Evolutionary conservation across 768 basidiomycete genomes (phyloP), one percentile per base, ranked within the genome.

Genomic region (Amanita fuliginea): DNA sequence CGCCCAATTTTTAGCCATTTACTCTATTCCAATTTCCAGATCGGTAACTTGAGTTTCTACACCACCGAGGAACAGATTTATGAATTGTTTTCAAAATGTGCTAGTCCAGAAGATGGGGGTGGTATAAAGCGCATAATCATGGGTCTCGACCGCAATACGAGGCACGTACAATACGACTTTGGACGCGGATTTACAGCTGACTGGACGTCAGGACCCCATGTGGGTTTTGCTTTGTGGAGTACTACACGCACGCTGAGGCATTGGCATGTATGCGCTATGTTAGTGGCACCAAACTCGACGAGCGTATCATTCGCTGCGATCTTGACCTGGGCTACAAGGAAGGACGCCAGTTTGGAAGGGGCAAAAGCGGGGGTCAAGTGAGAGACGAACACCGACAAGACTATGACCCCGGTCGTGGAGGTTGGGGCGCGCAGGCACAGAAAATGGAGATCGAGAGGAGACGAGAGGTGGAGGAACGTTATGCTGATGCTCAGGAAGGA

Each of bases 251-350:
- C 60, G 74, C 81, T 4, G 94, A 98, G 65, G 95, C 96, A 14
- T 72, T 96, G 35, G 88, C 92, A 36, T 83, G 86, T 54, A 83
- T 98, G 78, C 82, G 86, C 42, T 94, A 96, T 64, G 80, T 98
- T 58, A 92, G 88, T 45, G 96, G 95, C n/a, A 93, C 94, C 32
- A 98, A 98, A 70, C 81, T 99, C 18, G 96, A 99, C 66, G 96
- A 99, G 67, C 86, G 96, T 30, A 90, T 99, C 57, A 95, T 99
- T 54, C 86, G 96, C 42, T 97, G 94, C 60, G 96, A 99, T 70
- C 71, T 99, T 60, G 96, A 99, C 70, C 74, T 93, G 22, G 96
- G 96, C 5, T 99, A 97, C 67, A 82, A 82, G 60, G 96, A 99
- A 61, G 95, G 95, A 11, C 73, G 96, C 54, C 96, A 99, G 66